A percentile compares a stretch with the other conserved stretches of the same genome.
Evolutionary conservation across 495 filamentous ascomycete species (phyloP).

Genomic region (Pseudoneurospora amorphoporcata): DNA sequence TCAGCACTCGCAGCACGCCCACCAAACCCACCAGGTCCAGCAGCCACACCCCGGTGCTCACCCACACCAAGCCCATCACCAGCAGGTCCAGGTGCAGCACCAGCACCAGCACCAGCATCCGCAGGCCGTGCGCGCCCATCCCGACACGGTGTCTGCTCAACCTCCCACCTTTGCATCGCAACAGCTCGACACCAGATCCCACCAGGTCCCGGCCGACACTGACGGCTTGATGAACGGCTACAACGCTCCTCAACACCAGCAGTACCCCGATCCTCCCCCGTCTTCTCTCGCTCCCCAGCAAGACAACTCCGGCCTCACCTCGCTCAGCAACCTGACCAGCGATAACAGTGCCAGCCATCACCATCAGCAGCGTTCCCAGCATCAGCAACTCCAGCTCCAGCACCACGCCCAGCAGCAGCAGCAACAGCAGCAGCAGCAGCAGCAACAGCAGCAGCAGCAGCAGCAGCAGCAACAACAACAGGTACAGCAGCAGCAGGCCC

Average conservation of each 20-base stretch:
- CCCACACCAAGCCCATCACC: not conserved
- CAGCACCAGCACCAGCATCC: slow-evolving; percentile 4
- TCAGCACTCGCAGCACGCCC: slow-evolving; percentile 1
- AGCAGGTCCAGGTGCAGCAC: not conserved
- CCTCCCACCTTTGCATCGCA: slow-evolving; percentile 20
- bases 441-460: slow-evolving; percentile 6
- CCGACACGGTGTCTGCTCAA: slow-evolving; percentile 22
- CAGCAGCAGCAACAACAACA: slow-evolving; percentile 7
- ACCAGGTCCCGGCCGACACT: slow-evolving; percentile 19
- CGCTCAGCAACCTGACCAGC: slow-evolving; percentile 14
- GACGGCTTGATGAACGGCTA: slow-evolving; percentile 26
- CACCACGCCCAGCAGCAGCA: slow-evolving; percentile 8
- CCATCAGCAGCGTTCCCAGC: slow-evolving; percentile 12
- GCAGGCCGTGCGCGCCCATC: slow-evolving; percentile 21
- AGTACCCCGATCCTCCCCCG: slow-evolving; percentile 20
- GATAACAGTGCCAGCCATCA: slow-evolving; percentile 7
- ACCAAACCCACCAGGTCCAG: slow-evolving; percentile 2
- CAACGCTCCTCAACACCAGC: slow-evolving; percentile 16
- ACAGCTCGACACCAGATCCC: slow-evolving; percentile 20
- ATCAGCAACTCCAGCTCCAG: slow-evolving; percentile 8
- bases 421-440: slow-evolving; percentile 9
- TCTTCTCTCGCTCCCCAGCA: slow-evolving; percentile 15
- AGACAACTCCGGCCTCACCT: slow-evolving; percentile 16
- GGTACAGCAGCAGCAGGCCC: slow-evolving; percentile 12
- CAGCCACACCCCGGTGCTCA: slow-evolving; percentile 6